Conservation (phyloP, 2,329 filamentous ascomycete species). For the Cucurbitaria berberidis region DNA sequence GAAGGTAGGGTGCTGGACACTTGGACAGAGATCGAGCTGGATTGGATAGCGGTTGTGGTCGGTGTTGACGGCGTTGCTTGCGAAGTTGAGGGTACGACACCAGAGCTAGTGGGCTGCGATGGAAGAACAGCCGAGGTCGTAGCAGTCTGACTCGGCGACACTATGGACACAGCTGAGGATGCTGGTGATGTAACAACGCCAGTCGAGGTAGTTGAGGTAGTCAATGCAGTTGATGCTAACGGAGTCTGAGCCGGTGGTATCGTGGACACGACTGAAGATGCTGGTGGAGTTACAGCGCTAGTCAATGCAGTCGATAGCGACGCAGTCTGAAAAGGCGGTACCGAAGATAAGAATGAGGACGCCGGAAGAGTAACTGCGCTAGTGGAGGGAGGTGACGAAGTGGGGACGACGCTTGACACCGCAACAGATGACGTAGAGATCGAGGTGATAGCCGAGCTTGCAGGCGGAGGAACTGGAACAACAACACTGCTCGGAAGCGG, state of each 20-base stretch:
- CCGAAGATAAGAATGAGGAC: slow-evolving; percentile 3
- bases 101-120: neutral
- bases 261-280: too few relatives aligned
- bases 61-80: neutral
- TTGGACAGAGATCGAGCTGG: neutral
- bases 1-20: slow-evolving; percentile 1
- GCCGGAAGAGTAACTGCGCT: neutral
- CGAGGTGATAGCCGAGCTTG: neutral
- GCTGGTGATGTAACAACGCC: neutral
- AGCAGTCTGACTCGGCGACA: neutral
- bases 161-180: slow-evolving; percentile 3
- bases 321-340: neutral
- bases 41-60: too few relatives aligned
- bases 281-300: too few relatives aligned
- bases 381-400: neutral
- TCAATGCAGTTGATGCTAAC: neutral
- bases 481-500: neutral
- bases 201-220: too few relatives aligned
- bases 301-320: too few relatives aligned
- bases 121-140: slow-evolving; percentile 1
- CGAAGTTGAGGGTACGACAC: neutral
- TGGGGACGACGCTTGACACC: neutral
- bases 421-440: neutral
- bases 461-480: neutral
- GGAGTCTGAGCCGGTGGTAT: too few relatives aligned